phyloP scores from a whole-genome alignment of 2,329 filamentous ascomycete genomes.

The Pseudocercospora pini-densiflorae region DNA sequence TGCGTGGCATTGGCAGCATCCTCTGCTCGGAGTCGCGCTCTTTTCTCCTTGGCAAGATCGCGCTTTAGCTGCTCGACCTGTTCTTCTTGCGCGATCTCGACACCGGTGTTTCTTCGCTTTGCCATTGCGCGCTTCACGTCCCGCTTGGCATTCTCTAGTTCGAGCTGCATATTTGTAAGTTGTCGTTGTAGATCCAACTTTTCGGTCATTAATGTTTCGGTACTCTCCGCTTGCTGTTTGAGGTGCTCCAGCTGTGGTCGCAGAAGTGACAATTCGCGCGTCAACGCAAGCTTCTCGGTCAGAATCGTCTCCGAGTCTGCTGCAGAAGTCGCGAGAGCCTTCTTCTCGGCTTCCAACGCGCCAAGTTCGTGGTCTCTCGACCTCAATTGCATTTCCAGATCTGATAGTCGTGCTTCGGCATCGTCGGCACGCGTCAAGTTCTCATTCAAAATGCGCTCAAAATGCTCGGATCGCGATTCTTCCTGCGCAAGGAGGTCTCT shows the following conservation, averaged over 20 bases:
- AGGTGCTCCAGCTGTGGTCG: conserved; percentile 68
- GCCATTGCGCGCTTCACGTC: conserved; percentile 62
- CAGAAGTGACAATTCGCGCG: conserved; percentile 62
- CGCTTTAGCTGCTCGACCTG: conserved; percentile 52
- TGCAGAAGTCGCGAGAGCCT: conserved; percentile 68
- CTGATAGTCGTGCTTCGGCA: conserved; percentile 49
- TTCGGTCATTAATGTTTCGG: conserved; percentile 74
- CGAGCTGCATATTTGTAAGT: conserved; percentile 74
- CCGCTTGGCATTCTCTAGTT: conserved; percentile 82
- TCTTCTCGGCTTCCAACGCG: conserved; percentile 70
- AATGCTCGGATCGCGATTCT: conserved; percentile 62
- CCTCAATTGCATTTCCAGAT: conserved; percentile 57
- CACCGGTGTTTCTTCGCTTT: conserved; percentile 55
- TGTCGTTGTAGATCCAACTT: conserved; percentile 81
- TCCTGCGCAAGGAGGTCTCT: conserved; percentile 65
- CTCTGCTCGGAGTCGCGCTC: conserved; percentile 49
- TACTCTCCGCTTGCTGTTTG: conserved; percentile 60
- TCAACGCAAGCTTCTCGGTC: conserved; percentile 65
- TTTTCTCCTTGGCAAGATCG: conserved; percentile 52
- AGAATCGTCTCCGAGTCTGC: conserved; percentile 73
- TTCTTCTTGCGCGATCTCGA: conserved; percentile 49
- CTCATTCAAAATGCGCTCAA: conserved; percentile 57
- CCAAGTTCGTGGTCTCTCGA: conserved; percentile 59
- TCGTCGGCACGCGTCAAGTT: conserved; percentile 53
- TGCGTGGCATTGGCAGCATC: conserved; percentile 40